Evolutionary conservation across 2,329 filamentous ascomycete genomes (phyloP), one percentile per base, ranked within the genome.

Genomic region (Neofusicoccum laricinum): DNA sequence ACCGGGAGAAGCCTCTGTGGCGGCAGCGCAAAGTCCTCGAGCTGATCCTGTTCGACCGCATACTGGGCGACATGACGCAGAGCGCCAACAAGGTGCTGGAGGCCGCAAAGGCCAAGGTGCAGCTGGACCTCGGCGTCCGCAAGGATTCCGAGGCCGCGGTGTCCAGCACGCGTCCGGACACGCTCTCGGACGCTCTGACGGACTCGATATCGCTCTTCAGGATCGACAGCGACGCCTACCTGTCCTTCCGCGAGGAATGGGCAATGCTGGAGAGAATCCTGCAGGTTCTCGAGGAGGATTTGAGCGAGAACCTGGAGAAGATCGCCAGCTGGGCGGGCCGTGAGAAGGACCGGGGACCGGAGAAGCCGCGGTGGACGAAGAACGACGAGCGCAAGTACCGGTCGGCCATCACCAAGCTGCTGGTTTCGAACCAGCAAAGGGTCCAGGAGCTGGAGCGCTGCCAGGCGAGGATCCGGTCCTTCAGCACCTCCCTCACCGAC

Each of bases 381-480:
- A 72, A 68, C 10, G 73, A 76, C 43, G 73, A 77, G 63, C 65
- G 69, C 19, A 75, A 73, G 59, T 75, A 76, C 21, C 66, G 66
- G 6, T 65, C 68, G 38, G 36, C 66, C 7, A 70, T 72, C 36
- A 67, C 63, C 11, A 67, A 66, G 15, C 55, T 69, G 21, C 32
- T 58, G 25, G 61, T 63, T 14, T 50, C 51, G 6, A 66, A 68
- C 63, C 59, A 38, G 25, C 55, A 45, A 40, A 17, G 55, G 10
- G 17, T 59, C 10, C 55, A 46, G 15, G 55, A 59, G 12, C 41
- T 59, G 10, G 55, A 59, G 41, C 30, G 40, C 11, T 46, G 32
- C n/a, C 25, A 45, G 11, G 38, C 38, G 1, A 17, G 38, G 8
- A 55, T 70, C 36, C 65, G 66, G 12, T 66, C 67, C 19, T 61